A percentile compares a stretch with the other conserved stretches of the same genome.
These are phyloP conservation scores for Oropetium thomaeum DNA, from an alignment of 176 grass and related monocot species.

Conservation along the genomic window DNA sequence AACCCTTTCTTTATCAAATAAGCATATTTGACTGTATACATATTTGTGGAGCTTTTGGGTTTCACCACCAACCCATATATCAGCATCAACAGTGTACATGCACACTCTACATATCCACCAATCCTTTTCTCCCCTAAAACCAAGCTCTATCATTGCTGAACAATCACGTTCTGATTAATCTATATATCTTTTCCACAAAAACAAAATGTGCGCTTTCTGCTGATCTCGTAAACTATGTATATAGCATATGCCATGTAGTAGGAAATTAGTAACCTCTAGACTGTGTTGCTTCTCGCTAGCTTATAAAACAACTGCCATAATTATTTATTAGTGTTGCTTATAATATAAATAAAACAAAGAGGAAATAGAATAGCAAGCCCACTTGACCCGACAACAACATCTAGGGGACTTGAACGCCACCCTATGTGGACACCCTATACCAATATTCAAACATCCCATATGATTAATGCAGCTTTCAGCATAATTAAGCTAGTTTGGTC, in stretches of 20 bases:
- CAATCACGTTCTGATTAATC: too few species aligned
- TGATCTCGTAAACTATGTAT: not conserved
- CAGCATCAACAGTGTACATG: too few species aligned
- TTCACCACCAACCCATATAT: too few species aligned
- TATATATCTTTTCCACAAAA: not conserved
- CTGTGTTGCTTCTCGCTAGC: slow-evolving; percentile 4
- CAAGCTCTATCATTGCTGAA: too few species aligned
- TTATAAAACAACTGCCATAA: slow-evolving; percentile 15
- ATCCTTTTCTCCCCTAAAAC: too few species aligned
- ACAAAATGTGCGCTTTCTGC: slow-evolving; percentile 12
- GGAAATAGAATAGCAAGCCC: not conserved
- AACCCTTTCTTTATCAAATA: not conserved
- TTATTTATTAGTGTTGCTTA: not conserved
- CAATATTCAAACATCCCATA: slow-evolving; percentile 52
- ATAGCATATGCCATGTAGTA: too few species aligned
- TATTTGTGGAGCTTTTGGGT: not conserved
- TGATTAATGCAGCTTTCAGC: slow-evolving; percentile 40
- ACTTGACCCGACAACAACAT: slow-evolving; percentile 52
- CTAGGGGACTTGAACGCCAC: slow-evolving; percentile 50
- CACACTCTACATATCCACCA: not conserved
- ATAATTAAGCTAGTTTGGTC: slow-evolving; percentile 36
- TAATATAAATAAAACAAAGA: not conserved
- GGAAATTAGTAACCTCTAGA: slow-evolving; percentile 1
- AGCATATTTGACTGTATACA: not conserved
- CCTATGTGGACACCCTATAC: slow-evolving; percentile 43